Base-by-base conservation (phyloP, 2,329 filamentous ascomycete species). In the Metarhizium robertsii region DNA sequence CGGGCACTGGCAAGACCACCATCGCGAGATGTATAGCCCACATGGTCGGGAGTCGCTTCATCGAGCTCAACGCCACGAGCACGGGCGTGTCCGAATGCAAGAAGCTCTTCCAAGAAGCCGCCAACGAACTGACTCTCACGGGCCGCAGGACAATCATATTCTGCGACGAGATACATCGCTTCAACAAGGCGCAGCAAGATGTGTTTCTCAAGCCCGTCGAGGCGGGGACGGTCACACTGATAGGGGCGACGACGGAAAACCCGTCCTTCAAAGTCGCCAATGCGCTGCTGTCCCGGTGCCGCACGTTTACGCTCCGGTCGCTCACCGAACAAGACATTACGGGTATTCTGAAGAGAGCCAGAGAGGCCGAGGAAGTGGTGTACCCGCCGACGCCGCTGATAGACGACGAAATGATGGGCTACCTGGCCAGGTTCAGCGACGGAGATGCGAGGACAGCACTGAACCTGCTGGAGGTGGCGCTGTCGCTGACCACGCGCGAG, bases 241-340 rank as follows among this genome's bases (percentile, higher is more conserved):
- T 97, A 58, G 94, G 92, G 11, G 94, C 94, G 6, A 99, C 94
- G 3, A 99, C 94, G 0, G 94, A 99, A 70, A 99, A 99, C 62
- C 94, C 94, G 0, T 92, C 87, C 4, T 97, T 97, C 76, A 92
- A 95, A 65, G 84, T 99, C 46, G 88, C 94, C 62, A 86, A 84
- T 60, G 92, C 94, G 2, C 77, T 99, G 54, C 77, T 97, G 2
- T 95, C 90, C 29, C 81, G 94, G 50, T 97, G 92, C 71, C 81
- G 94, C 32, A 95, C 90, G 0, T 97, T 99, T 63, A 95, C 90
- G 0, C 74, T 99, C 10, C 76, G 85, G 49, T 86, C 91, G 61
- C 79, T 99, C 47, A 80, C 80, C 0, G 80, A 86, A 30, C 81
- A 86, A 2, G 82, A 95, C 70, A 78, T 97, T 5, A 75, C 81